These are phyloP conservation scores for Hydrangea macrophylla DNA, from an alignment of 148 eudicot genomes.

Conservation along the genomic window DNA sequence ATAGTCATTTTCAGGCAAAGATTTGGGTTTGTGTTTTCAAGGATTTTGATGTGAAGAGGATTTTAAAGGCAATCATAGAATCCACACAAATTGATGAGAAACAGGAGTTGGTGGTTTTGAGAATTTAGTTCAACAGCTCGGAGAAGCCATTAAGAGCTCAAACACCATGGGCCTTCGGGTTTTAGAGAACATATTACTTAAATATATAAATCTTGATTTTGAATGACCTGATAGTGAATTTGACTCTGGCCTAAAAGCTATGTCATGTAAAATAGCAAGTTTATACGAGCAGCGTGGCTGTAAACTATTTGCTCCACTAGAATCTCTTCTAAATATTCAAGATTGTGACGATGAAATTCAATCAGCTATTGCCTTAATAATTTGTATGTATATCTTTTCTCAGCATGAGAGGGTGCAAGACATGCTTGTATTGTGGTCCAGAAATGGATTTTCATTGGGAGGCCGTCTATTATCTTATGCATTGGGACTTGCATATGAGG, in stretches of 20 bases:
- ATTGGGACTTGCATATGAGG: not conserved
- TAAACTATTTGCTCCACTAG: not conserved
- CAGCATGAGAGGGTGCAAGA: not conserved
- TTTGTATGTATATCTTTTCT: not conserved
- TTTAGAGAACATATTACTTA: not conserved
- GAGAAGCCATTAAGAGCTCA: not conserved
- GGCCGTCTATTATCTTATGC: not conserved
- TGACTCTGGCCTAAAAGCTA: not conserved
- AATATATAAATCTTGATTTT: not conserved
- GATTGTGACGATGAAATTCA: not conserved
- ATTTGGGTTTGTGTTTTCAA: too few species aligned
- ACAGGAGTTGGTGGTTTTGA: constrained; percentile 6
- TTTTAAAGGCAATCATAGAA: too few species aligned
- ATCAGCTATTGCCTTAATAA: not conserved
- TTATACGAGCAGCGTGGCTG: not conserved
- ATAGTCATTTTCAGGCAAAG: too few species aligned
- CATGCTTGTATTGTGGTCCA: not conserved
- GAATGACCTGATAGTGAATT: not conserved
- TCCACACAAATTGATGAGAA: too few species aligned
- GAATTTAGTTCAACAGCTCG: not conserved
- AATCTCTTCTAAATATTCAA: not conserved
- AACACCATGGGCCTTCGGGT: not conserved
- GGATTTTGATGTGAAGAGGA: too few species aligned
- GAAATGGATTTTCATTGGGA: not conserved
- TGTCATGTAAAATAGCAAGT: not conserved